Evolutionary conservation across 177 flowering plant species (phyloP).

Genomic region (Vitis hybrid): DNA sequence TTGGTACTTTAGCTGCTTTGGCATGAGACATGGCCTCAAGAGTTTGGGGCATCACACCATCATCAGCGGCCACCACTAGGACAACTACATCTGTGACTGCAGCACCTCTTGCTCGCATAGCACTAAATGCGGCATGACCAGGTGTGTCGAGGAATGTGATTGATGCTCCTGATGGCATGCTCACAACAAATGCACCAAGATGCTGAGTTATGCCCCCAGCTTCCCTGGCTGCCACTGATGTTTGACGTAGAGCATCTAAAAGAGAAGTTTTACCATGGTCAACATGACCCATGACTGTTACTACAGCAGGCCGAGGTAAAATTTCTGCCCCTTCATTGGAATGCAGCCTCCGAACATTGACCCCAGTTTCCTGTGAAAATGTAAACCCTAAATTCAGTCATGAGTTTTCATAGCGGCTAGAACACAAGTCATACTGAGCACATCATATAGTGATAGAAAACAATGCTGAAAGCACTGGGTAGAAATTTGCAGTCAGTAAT

Average conservation of each 20-base stretch:
- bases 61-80: slow-evolving; percentile 94
- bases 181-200: slow-evolving; percentile 86
- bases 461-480: not conserved
- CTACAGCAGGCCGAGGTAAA: slow-evolving; percentile 73
- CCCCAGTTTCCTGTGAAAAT: slow-evolving; percentile 69
- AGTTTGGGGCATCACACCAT: slow-evolving; percentile 96
- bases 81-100: slow-evolving; percentile 92
- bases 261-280: slow-evolving; percentile 99
- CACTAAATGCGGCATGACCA: slow-evolving; percentile 97
- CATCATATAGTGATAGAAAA: too few relatives aligned
- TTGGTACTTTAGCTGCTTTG: slow-evolving; percentile 74
- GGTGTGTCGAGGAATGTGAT: slow-evolving; percentile 94
- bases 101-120: slow-evolving; percentile 95
- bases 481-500: not conserved
- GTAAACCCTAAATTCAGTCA: not conserved
- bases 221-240: slow-evolving; percentile 83
- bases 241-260: slow-evolving; percentile 82
- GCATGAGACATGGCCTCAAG: slow-evolving; percentile 88
- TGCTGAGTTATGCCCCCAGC: slow-evolving; percentile 98
- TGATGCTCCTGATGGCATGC: slow-evolving; percentile 80
- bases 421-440: too few relatives aligned
- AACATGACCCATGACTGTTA: slow-evolving; percentile 97
- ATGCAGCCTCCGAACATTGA: slow-evolving; percentile 68
- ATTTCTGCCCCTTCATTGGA: slow-evolving; percentile 63
- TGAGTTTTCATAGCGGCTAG: not conserved